Base-by-base conservation (phyloP, 2,329 filamentous ascomycete genomes). In the Bipolaris oryzae region DNA sequence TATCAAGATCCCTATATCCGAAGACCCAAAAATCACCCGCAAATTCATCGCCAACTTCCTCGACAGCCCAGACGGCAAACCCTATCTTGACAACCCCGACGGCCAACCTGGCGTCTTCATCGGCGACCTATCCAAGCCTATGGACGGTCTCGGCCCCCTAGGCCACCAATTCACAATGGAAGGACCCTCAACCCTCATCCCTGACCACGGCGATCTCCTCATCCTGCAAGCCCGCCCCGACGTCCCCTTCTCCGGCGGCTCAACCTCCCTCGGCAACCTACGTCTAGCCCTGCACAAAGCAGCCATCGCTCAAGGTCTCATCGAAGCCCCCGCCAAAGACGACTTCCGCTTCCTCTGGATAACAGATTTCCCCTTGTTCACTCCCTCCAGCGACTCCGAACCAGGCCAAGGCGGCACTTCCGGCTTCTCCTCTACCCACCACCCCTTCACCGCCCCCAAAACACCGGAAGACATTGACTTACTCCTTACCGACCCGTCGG, bases 361-460 rank as follows among this genome's bases (percentile, higher is more conserved):
- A 11, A 89, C 85, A 0, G 87, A 94, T 57, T 99, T 99, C 72
- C 95, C 95, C 11, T 86, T 99, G 68, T 99, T 99, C 79, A 92
- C 92, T 1, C 91, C 89, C 0, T 78, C 79, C 9, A 84, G 84
- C 50, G 86, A 84, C 48, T 77, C 78, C 7, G 81, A 90, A 44
- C 90, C 90, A 0, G 92, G 92, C 1, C 93, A 98, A 77, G 92
- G 91, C 50, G 92, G 92, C 16, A 76, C 81, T 1, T 87, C 92
- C 0, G 92, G 93, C 4, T 87, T 98, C 68, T 87, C 89, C 9
- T 88, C 94, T 0, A 96, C 93, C 0, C 95, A 99, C 71, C 95
- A 99, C 74, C 95, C 95, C 0, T 99, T 99, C 77, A 99, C 95
- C 0, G 91, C 95, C 0, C 95, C 95, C 0, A 86, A 90, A 34